A percentile compares a stretch with the other conserved stretches of the same genome.
Evolutionary conservation across 2,329 filamentous ascomycete species (phyloP).

Genomic region (Elsinoe perseae): DNA sequence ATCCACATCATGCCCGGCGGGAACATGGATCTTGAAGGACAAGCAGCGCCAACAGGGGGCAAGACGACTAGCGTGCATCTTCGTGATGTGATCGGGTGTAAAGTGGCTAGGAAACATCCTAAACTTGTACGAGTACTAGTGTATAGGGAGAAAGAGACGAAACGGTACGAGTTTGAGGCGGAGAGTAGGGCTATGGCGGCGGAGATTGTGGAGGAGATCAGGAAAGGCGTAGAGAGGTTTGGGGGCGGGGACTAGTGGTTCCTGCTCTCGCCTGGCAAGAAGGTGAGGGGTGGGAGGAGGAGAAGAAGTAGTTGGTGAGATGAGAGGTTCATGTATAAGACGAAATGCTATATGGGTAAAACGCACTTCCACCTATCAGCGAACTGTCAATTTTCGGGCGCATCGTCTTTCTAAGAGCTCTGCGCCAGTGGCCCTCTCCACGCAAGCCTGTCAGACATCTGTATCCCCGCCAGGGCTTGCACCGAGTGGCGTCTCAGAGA

Average conservation of each 20-base stretch:
- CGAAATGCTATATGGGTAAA: neutral
- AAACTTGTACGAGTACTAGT: constrained; percentile 74
- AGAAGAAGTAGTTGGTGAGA: neutral
- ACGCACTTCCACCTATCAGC: too few species aligned
- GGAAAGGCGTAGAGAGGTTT: constrained; percentile 48
- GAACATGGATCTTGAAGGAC: constrained; percentile 24
- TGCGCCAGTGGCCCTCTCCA: too few species aligned
- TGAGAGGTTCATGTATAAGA: neutral
- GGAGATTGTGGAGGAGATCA: constrained; percentile 73
- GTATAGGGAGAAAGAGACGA: constrained; percentile 67
- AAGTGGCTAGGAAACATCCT: constrained; percentile 70
- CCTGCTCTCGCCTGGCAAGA: neutral
- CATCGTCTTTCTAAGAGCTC: too few species aligned
- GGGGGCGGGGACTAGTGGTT: constrained; percentile 16
- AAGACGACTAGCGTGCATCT: constrained; percentile 76
- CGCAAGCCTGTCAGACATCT: too few species aligned
- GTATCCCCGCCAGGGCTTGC: too few species aligned
- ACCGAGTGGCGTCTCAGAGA: too few species aligned
- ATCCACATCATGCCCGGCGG: constrained; percentile 69
- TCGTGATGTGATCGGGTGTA: constrained; percentile 72
- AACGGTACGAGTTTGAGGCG: constrained; percentile 81
- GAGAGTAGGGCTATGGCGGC: constrained; percentile 61
- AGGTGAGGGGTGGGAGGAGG: neutral
- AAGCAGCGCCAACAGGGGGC: constrained; percentile 45
- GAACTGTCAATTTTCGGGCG: too few species aligned